Evolutionary conservation across 78 protist species (phyloP).

Genomic region (Guillardia theta): DNA sequence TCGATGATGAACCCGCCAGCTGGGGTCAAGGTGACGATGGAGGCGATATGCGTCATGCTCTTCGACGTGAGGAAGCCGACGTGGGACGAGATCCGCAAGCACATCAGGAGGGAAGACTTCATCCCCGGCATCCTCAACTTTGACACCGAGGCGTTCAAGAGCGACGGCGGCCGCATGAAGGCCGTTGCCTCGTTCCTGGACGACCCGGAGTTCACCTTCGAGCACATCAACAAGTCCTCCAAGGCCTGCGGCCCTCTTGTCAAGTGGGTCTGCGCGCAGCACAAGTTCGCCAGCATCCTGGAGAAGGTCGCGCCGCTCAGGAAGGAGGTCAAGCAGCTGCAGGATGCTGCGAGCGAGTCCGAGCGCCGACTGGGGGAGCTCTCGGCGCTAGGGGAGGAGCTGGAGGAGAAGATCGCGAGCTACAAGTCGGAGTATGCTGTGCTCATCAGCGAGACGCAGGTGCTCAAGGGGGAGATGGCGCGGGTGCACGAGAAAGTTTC

Average conservation of each 20-base stretch:
- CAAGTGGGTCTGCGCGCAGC: slow-evolving; percentile 87
- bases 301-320: slow-evolving; percentile 84
- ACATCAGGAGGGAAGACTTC: slow-evolving; percentile 74
- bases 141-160: slow-evolving; percentile 68
- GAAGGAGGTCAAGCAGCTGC: slow-evolving; percentile 66
- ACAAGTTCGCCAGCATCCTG: slow-evolving; percentile 74
- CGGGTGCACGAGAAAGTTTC: slow-evolving; percentile 70
- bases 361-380: slow-evolving; percentile 45
- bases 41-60: slow-evolving; percentile 74
- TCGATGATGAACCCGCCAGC: slow-evolving; percentile 83
- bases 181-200: slow-evolving; percentile 25
- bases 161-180: slow-evolving; percentile 61
- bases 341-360: background rate
- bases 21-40: slow-evolving; percentile 78
- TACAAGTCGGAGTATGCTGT: slow-evolving; percentile 81
- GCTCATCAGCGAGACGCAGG: slow-evolving; percentile 74
- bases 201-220: slow-evolving; percentile 61
- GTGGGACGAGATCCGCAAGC: slow-evolving; percentile 79
- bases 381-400: slow-evolving; percentile 45
- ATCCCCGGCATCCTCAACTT: slow-evolving; percentile 75
- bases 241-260: slow-evolving; percentile 95
- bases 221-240: slow-evolving; percentile 71
- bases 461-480: slow-evolving; percentile 69
- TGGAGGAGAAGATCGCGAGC: slow-evolving; percentile 59
- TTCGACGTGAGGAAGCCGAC: slow-evolving; percentile 66